Conservation (phyloP, 331 rosid species). For the Quercus lobata region DNA sequence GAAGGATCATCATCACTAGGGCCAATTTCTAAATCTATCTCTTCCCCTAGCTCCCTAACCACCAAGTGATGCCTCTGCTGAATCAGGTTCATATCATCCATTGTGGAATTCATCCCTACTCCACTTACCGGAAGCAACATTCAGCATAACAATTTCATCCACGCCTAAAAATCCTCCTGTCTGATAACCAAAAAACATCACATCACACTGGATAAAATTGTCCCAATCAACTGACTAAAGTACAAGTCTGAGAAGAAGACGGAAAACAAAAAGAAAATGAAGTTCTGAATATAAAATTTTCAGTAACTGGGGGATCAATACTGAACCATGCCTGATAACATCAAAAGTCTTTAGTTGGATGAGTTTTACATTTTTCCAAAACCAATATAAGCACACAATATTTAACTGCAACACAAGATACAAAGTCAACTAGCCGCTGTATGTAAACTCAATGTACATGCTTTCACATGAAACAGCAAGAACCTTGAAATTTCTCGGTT, state of each 20-base stretch:
- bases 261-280: not conserved
- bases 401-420: not conserved
- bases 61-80: slow-evolving; percentile 98
- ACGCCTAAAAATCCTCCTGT: slow-evolving; percentile 20
- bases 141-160: slow-evolving; percentile 74
- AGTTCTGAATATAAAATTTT: not conserved
- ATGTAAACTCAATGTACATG: not conserved
- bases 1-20: slow-evolving; percentile 96
- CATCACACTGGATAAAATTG: not conserved
- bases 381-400: not conserved
- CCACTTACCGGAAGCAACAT: slow-evolving; percentile 70
- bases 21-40: slow-evolving; percentile 96
- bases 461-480: not conserved
- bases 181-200: slow-evolving; percentile 25
- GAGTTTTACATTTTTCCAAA: not conserved
- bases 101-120: slow-evolving; percentile 83
- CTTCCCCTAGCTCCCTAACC: slow-evolving; percentile 91
- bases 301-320: not conserved
- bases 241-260: not conserved
- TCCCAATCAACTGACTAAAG: not conserved
- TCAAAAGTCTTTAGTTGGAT: not conserved
- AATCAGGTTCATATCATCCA: slow-evolving; percentile 93
- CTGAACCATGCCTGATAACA: not conserved
- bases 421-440: not conserved
- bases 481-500: not conserved